Evolutionary conservation across 192 early-diverging fungal species (phyloP).

Genomic region (Helicostylum pulchrum): DNA sequence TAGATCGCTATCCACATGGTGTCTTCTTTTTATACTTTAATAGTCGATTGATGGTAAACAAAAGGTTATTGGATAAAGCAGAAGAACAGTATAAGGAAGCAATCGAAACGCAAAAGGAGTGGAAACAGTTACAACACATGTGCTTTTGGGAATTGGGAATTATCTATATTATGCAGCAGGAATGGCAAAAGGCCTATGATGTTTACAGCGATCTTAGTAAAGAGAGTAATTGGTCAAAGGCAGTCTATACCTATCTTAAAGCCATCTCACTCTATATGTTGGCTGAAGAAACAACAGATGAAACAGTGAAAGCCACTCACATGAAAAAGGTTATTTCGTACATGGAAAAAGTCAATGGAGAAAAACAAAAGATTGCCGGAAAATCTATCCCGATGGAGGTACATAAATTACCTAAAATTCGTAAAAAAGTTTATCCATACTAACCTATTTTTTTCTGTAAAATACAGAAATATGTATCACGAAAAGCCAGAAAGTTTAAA

Average conservation of each 20-base stretch:
- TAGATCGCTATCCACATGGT: conserved; percentile 55
- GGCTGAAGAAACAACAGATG: conserved; percentile 16
- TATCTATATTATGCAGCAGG: conserved; percentile 56
- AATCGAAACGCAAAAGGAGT: conserved; percentile 58
- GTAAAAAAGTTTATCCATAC: not conserved
- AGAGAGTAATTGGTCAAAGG: conserved; percentile 87
- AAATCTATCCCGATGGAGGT: conserved; percentile 38
- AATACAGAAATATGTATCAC: conserved; percentile 74
- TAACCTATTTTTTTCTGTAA: not conserved
- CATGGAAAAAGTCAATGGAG: conserved; percentile 65
- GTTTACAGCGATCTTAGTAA: conserved; percentile 62
- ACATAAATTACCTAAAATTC: not conserved
- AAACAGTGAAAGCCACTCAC: conserved; percentile 36
- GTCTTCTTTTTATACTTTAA: conserved; percentile 75
- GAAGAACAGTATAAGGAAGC: conserved; percentile 55
- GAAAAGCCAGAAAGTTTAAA: conserved; percentile 75
- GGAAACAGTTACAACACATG: conserved; percentile 78
- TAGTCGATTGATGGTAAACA: conserved; percentile 58
- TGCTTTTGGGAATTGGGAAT: conserved; percentile 82
- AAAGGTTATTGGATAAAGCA: conserved; percentile 55
- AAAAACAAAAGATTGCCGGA: conserved; percentile 45
- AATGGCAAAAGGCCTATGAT: conserved; percentile 59
- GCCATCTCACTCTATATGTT: conserved; percentile 56
- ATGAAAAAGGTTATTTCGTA: conserved; percentile 50
- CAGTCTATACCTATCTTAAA: conserved; percentile 74